Evolutionary conservation across 306 rosid species (phyloP).

Genomic region (Potentilla sterilis): DNA sequence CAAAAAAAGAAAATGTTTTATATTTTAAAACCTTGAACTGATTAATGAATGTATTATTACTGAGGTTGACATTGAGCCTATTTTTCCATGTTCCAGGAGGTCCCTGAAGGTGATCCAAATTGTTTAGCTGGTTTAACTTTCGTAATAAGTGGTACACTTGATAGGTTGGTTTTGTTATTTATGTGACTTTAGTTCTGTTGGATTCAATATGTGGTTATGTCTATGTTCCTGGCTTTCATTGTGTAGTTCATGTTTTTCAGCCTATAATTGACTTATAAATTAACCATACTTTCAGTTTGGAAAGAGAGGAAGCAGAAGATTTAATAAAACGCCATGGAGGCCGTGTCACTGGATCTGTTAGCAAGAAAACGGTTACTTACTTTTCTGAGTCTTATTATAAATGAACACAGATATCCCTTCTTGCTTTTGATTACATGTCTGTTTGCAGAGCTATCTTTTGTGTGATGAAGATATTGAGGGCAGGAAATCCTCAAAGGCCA

Average conservation of each 20-base stretch:
- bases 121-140: conserved; percentile 85
- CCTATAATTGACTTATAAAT: conserved; percentile 21
- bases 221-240: background rate
- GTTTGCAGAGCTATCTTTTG: conserved; percentile 79
- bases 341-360: conserved; percentile 88
- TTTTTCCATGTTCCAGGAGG: conserved; percentile 60
- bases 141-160: conserved; percentile 96
- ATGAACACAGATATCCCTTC: conserved; percentile 17
- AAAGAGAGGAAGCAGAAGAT: conserved; percentile 97
- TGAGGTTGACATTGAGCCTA: conserved; percentile 25
- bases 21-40: conserved; percentile 17
- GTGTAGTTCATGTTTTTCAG: background rate
- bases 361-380: conserved; percentile 83
- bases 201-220: background rate
- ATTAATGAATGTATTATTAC: conserved; percentile 10
- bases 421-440: conserved; percentile 29
- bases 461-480: conserved; percentile 99
- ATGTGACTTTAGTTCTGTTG: background rate
- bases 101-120: conserved; percentile 89
- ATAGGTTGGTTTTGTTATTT: conserved; percentile 52
- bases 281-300: conserved; percentile 58
- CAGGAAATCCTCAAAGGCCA: conserved; percentile 80
- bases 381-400: conserved; percentile 18
- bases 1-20: too few relatives aligned
- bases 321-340: conserved; percentile 94